Base-by-base conservation (phyloP, 129 eudicot genomes). In the Ambrosia trifida region DNA sequence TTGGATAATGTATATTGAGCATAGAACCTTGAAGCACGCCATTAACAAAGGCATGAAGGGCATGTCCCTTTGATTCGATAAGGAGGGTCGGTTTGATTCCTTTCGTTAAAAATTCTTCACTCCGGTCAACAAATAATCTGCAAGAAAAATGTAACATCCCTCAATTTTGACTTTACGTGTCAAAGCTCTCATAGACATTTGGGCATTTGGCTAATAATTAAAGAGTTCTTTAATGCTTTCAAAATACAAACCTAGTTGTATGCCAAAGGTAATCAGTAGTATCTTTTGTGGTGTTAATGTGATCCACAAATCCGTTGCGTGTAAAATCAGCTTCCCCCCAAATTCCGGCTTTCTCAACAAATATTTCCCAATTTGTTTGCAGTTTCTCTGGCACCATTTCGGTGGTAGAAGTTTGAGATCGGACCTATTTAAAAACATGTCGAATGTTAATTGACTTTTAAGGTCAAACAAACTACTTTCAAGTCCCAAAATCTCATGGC, bases 251-350 rank as follows among this genome's bases (percentile, higher is more conserved):
- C 98, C 96, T 89, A 56, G 93, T 89, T 49, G 96, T 89, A 56
- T 83, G 82, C 98, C 98, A 94, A 71, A 94, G 98, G 88, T 94
- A 94, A 73, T 94, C 98, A 7, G 98, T 94, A 35, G 89, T 80
- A 80, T 94, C 98, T 79, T 89, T 87, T 5, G 98, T 94, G 71
- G 98, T 83, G 59, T 89, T 94, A 61, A 94, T 94, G 71, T 94
- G 97, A 84, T 94, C 99, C 41, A 94, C 97, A 64, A 94, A 90
- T 53, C 96, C 96, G n/a, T 75, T 87, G 18, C 49, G 57, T 63
- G 83, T 76, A 59, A 94, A 87, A 76, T 94, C 97, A 43, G 91
- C 81, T 64, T 83, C 68, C 72, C 82, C 93, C 98, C 98, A 94
- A 16, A 84, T 71, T 10, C 96, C 95, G 49, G 86, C 71, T 75